These are phyloP conservation scores for Neonectria sp. DNA, from an alignment of 2,329 filamentous ascomycete genomes.

Conservation along the genomic window DNA sequence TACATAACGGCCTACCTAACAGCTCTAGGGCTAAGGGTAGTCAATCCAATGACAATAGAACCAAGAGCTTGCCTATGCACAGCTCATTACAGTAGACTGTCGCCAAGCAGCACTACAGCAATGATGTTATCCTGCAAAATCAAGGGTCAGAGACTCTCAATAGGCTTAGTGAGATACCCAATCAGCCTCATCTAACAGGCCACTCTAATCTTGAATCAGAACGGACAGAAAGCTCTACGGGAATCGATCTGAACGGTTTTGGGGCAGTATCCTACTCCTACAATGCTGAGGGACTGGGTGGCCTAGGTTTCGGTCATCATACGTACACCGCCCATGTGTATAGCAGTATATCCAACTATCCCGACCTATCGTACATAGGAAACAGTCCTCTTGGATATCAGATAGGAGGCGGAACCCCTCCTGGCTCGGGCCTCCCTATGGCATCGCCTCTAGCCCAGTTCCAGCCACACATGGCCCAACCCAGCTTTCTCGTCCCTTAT, in stretches of 20 bases:
- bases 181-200: conserved; percentile 61
- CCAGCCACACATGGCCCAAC: conserved; percentile 72
- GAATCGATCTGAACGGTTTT: conserved; percentile 70
- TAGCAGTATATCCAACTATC: conserved; percentile 67
- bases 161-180: conserved; percentile 64
- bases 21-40: conserved; percentile 48
- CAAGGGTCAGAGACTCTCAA: conserved; percentile 57
- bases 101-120: conserved; percentile 35
- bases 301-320: conserved; percentile 65
- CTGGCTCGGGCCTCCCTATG: conserved; percentile 73
- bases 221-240: conserved; percentile 64
- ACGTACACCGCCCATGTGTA: conserved; percentile 60
- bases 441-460: conserved; percentile 71
- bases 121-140: conserved; percentile 40
- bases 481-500: conserved; percentile 81
- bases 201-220: conserved; percentile 64
- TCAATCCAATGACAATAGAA: conserved; percentile 37
- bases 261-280: conserved; percentile 64
- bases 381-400: conserved; percentile 73
- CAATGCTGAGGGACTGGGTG: conserved; percentile 65
- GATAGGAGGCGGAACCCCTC: conserved; percentile 75
- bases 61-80: conserved; percentile 36
- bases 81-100: conserved; percentile 24
- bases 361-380: conserved; percentile 71
- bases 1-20: conserved; percentile 55